A percentile compares a stretch with the other conserved stretches of the same genome.
These are phyloP conservation scores for Thinopyrum elongatum DNA, from an alignment of 176 grass and related monocot species.

Conservation along the genomic window DNA sequence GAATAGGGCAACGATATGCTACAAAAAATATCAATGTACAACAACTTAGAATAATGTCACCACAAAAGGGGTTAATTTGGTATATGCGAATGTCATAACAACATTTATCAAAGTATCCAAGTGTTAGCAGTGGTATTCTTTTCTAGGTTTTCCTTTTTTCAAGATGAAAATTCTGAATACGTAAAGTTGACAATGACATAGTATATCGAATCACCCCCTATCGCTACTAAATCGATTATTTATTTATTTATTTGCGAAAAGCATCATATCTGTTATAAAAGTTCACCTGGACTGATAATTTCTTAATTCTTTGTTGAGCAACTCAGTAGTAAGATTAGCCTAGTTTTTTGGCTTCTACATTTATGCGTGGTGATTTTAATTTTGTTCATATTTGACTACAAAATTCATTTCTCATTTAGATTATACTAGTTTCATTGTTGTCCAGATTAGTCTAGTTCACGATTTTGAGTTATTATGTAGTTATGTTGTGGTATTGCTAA, in stretches of 20 bases:
- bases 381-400: neutral
- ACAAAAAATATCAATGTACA: neutral
- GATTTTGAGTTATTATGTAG: neutral
- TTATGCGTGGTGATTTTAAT: neutral
- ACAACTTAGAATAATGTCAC: neutral
- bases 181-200: neutral
- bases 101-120: neutral
- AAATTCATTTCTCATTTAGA: neutral
- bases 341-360: neutral
- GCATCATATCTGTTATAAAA: no score
- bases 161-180: neutral
- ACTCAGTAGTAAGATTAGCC: neutral
- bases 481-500: neutral
- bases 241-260: no score
- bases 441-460: neutral
- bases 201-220: neutral
- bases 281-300: neutral
- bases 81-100: neutral
- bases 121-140: neutral
- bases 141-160: neutral
- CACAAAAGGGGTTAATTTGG: neutral
- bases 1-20: neutral
- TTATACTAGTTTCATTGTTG: neutral
- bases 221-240: neutral
- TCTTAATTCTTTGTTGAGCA: neutral